A percentile compares a stretch with the other conserved stretches of the same genome.
phyloP scores from a whole-genome alignment of 129 eudicot species.

The Lactuca sativa region DNA sequence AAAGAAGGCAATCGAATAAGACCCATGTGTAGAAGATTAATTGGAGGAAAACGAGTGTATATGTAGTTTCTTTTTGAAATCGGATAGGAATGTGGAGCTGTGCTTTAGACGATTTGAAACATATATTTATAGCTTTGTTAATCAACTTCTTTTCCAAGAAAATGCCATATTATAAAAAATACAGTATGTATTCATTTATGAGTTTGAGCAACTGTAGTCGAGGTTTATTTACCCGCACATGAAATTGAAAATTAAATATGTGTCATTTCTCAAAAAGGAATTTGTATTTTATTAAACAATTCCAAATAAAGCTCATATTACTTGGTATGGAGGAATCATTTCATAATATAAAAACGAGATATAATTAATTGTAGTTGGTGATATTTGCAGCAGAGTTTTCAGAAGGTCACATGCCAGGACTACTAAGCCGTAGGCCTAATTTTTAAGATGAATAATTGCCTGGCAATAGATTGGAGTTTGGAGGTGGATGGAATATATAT shows the following conservation, averaged over 20 bases:
- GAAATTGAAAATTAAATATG: not conserved
- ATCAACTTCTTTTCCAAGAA: conserved; percentile 13
- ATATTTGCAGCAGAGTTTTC: conserved; percentile 3
- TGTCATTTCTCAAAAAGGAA: too few species aligned
- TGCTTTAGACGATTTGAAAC: not conserved
- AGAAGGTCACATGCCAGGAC: conserved; percentile 13
- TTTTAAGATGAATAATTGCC: not conserved
- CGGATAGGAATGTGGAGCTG: not conserved
- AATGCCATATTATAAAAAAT: not conserved
- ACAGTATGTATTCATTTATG: conserved; percentile 5
- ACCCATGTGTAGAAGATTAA: conserved; percentile 11
- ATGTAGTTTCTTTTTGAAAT: not conserved
- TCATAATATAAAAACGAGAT: not conserved
- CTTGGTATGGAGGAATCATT: too few species aligned
- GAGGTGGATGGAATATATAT: conserved; percentile 9
- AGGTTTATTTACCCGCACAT: conserved; percentile 1
- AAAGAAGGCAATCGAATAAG: conserved; percentile 20
- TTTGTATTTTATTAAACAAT: not conserved
- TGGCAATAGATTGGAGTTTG: not conserved
- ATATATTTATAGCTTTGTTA: conserved; percentile 15
- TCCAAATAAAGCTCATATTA: too few species aligned
- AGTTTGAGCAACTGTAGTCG: not conserved
- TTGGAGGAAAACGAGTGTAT: not conserved
- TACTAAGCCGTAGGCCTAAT: conserved; percentile 10
- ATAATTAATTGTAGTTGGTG: not conserved